Conservation (phyloP, 257 asterid species). For the Solanum raphanifolium region DNA sequence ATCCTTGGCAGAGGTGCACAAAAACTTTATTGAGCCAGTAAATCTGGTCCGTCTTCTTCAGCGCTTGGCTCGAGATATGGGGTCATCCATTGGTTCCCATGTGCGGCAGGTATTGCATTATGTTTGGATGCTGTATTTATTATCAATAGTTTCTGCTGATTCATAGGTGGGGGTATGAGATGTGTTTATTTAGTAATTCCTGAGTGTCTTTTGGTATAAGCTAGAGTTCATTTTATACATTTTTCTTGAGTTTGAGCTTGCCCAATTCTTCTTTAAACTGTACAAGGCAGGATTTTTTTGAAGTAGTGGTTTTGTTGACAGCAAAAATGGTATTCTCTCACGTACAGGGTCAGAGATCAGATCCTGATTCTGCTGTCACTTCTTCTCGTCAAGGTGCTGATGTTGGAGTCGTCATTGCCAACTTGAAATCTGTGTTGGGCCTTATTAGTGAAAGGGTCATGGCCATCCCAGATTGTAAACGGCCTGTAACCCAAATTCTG, state of each 20-base stretch:
- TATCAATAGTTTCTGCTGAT: neutral
- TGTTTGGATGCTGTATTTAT: neutral
- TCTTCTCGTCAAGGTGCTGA: slow-evolving; percentile 98
- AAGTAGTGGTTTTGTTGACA: neutral
- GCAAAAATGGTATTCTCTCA: neutral
- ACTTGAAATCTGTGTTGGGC: slow-evolving; percentile 73
- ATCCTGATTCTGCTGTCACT: slow-evolving; percentile 84
- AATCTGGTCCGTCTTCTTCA: slow-evolving; percentile 87
- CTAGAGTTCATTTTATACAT: neutral
- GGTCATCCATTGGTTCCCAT: slow-evolving; percentile 60
- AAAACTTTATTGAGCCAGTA: slow-evolving; percentile 70
- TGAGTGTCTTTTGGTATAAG: neutral
- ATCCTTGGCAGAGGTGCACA: slow-evolving; percentile 85
- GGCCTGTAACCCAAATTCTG: slow-evolving; percentile 72
- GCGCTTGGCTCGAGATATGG: slow-evolving; percentile 93
- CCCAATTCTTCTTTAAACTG: neutral
- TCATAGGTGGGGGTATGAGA: neutral
- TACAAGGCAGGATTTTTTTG: neutral
- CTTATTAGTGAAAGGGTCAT: slow-evolving; percentile 82
- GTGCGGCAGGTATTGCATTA: slow-evolving; percentile 63
- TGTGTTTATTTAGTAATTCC: neutral
- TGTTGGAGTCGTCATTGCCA: slow-evolving; percentile 71
- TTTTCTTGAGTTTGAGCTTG: neutral
- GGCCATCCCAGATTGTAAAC: slow-evolving; percentile 87
- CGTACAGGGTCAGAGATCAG: slow-evolving; percentile 80